phyloP scores from a whole-genome alignment of 2,329 filamentous ascomycete genomes.

The Diaporthe caulivora region DNA sequence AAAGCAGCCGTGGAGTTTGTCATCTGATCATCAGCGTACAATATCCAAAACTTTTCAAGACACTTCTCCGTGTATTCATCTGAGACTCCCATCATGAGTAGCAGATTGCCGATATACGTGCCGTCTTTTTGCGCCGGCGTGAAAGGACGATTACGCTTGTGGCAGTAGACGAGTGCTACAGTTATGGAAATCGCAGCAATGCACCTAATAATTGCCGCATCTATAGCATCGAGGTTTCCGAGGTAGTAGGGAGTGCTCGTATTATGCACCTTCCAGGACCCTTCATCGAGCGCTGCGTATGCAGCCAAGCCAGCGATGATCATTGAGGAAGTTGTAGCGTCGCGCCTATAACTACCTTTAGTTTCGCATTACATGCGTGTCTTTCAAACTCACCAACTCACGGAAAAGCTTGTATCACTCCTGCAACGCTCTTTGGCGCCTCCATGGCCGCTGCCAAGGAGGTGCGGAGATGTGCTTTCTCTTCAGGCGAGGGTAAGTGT shows the following conservation, averaged over 20 bases:
- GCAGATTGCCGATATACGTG: slow-evolving; percentile 66
- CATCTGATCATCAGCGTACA: slow-evolving; percentile 70
- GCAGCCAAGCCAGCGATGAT: neutral
- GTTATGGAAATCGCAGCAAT: slow-evolving; percentile 64
- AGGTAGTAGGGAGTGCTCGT: neutral
- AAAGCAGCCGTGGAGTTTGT: slow-evolving; percentile 68
- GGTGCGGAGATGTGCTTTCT: slow-evolving; percentile 54
- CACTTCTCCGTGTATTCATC: slow-evolving; percentile 58
- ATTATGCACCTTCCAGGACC: neutral
- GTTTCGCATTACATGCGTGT: neutral
- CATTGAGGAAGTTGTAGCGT: neutral
- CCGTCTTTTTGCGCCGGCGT: slow-evolving; percentile 59
- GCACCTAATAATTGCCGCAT: slow-evolving; percentile 48
- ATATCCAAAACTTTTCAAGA: slow-evolving; percentile 65
- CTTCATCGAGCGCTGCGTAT: neutral
- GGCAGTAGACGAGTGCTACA: slow-evolving; percentile 50
- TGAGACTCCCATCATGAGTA: slow-evolving; percentile 65
- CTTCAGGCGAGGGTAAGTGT: slow-evolving; percentile 56
- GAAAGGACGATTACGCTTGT: slow-evolving; percentile 50
- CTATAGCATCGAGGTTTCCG: neutral
- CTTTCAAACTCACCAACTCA: slow-evolving; percentile 56
- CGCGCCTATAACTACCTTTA: neutral
- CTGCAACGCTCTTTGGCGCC: slow-evolving; percentile 64
- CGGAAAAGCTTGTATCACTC: slow-evolving; percentile 61
- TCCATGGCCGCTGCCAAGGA: slow-evolving; percentile 62